Percentiles rank a stretch among this genome's conserved stretches.
Evolutionary conservation across 2,329 filamentous ascomycete species (phyloP).

Genomic region (Fusarium nodosum): DNA sequence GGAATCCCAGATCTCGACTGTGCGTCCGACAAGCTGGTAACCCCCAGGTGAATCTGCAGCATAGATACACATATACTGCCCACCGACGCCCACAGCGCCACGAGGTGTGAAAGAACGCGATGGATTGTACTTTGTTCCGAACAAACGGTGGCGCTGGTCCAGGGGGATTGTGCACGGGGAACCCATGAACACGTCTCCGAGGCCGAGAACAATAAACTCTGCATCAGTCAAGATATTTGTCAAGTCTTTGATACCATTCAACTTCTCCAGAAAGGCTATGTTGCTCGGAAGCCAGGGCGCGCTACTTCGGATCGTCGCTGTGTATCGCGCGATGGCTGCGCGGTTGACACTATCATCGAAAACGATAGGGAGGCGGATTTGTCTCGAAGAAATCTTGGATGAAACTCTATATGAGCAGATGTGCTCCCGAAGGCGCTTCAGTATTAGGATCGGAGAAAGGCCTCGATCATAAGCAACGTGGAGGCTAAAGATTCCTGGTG

Average conservation of each 20-base stretch:
- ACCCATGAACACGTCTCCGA: conserved; percentile 58
- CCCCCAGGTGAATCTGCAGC: conserved; percentile 56
- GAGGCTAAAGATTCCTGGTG: conserved; percentile 54
- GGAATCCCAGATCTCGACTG: conserved; percentile 54
- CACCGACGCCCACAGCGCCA: conserved; percentile 55
- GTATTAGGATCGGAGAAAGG: conserved; percentile 38
- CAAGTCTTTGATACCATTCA: conserved; percentile 53
- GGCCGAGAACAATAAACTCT: conserved; percentile 55
- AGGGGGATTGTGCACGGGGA: conserved; percentile 56
- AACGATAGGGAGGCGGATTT: conserved; percentile 55
- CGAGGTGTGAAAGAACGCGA: conserved; percentile 56
- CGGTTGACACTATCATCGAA: conserved; percentile 57
- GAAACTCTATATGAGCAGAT: conserved; percentile 45
- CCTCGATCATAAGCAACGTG: conserved; percentile 50
- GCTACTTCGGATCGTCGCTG: conserved; percentile 70
- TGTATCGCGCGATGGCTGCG: conserved; percentile 71
- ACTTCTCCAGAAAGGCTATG: conserved; percentile 63
- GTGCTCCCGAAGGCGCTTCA: conserved; percentile 42
- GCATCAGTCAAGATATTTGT: conserved; percentile 51
- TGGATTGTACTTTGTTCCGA: conserved; percentile 57
- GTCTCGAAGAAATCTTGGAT: conserved; percentile 49
- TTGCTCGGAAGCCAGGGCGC: conserved; percentile 75
- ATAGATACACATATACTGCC: conserved; percentile 58
- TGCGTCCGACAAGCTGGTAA: conserved; percentile 56
- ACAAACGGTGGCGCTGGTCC: conserved; percentile 53